A percentile compares a stretch with the other conserved stretches of the same genome.
Evolutionary conservation across 371 early-diverging fungal genomes (phyloP).

Genomic region (Entomophthora muscae): DNA sequence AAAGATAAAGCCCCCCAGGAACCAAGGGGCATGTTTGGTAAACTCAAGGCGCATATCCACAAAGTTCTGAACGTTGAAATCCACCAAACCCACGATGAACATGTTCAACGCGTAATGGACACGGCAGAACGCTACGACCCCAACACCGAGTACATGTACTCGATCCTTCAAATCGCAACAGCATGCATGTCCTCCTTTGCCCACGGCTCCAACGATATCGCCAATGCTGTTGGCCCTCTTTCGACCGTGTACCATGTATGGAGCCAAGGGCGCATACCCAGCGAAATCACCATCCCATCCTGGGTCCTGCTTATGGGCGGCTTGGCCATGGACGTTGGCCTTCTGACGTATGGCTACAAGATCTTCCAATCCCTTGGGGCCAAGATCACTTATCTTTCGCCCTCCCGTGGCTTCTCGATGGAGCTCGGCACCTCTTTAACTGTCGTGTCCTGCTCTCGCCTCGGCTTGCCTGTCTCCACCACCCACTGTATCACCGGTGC

Average conservation of each 20-base stretch:
- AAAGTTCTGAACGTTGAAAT: slow-evolving; percentile 40
- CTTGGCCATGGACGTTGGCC: slow-evolving; percentile 61
- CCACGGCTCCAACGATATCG: slow-evolving; percentile 82
- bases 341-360: slow-evolving; percentile 45
- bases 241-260: slow-evolving; percentile 51
- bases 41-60: slow-evolving; percentile 12
- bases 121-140: slow-evolving; percentile 48
- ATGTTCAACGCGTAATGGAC: slow-evolving; percentile 32
- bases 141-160: slow-evolving; percentile 66
- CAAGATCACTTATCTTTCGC: slow-evolving; percentile 67
- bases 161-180: slow-evolving; percentile 67
- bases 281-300: slow-evolving; percentile 32
- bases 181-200: slow-evolving; percentile 75
- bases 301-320: slow-evolving; percentile 72
- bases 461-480: slow-evolving; percentile 70
- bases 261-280: slow-evolving; percentile 29
- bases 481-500: slow-evolving; percentile 82
- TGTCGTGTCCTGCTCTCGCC: slow-evolving; percentile 64
- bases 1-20: slow-evolving; percentile 2
- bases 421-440: slow-evolving; percentile 70
- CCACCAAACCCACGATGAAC: slow-evolving; percentile 24
- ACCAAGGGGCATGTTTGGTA: slow-evolving; percentile 6
- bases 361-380: slow-evolving; percentile 65
- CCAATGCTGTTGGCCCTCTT: slow-evolving; percentile 75
- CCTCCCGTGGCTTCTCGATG: slow-evolving; percentile 68